Base-by-base conservation (phyloP, 768 basidiomycete species). In the Amanita rubescens region DNA sequence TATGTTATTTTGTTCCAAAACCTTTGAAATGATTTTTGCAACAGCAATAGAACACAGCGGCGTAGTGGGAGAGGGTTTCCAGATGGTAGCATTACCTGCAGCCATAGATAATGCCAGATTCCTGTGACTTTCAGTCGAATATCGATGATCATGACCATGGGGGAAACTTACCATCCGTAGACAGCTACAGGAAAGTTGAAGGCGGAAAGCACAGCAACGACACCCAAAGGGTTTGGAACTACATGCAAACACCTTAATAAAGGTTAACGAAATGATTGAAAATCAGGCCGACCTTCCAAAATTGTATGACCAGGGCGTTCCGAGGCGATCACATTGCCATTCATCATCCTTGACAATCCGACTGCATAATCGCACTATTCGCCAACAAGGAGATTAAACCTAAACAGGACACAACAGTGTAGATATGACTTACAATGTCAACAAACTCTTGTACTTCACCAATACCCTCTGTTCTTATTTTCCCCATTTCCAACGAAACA, bases 171-270 rank as follows among this genome's bases (percentile, higher is more conserved):
- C 90, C 91, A 94, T 58, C 91, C 91, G 67, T 90, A 92, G 41
- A 94, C 91, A 32, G 93, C 93, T 39, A 91, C 84, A 9, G 95
- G 95, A 65, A 97, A 98, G 67, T 98, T 98, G 75, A 96, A 97
- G 0, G 95, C 95, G 19, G 90, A 87, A 49, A 98, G 70, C 9
- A 95, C 81, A 27, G 75, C 83, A 35, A 80, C 78, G 38, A 81
- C 75, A 15, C 79, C 78, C 44, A 97, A 76, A 19, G 95, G 94
- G 65, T 96, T 96, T 8, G 94, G 89, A 3, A 95, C 91, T 93
- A 66, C 9, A 60, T 54, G 53, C 58, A 58, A n/a, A 15, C 57
- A 61, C 63, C 51, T 30, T 30, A 30, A 62, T 50, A 44, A 55
- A 43, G 46, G 20, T 44, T 30, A 34, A 56, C 4, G 39, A 49